A percentile compares a stretch with the other conserved stretches of the same genome.
These are phyloP conservation scores for Chaetomiaceae sp. DNA, from an alignment of 2,329 filamentous ascomycete genomes.

Conservation along the genomic window DNA sequence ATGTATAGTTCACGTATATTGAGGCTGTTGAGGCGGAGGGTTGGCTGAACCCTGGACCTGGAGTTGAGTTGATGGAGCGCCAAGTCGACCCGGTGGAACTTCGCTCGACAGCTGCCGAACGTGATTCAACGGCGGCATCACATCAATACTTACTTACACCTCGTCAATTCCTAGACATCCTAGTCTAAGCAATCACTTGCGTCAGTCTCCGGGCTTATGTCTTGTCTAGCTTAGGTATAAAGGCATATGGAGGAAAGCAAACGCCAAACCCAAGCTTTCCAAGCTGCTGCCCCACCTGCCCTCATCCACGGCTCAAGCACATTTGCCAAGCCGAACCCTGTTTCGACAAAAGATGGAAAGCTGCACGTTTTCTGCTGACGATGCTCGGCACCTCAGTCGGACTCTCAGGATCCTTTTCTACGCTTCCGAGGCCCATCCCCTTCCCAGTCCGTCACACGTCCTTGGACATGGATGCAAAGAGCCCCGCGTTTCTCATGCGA, in stretches of 20 bases:
- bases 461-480: not conserved
- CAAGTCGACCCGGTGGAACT: too few species aligned
- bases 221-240: slow-evolving; percentile 13
- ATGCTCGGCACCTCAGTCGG: not conserved
- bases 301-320: not conserved
- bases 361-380: not conserved
- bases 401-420: not conserved
- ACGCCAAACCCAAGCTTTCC: slow-evolving; percentile 13
- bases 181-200: not conserved
- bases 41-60: too few species aligned
- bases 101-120: too few species aligned
- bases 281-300: slow-evolving; percentile 1
- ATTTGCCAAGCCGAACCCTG: slow-evolving; percentile 10
- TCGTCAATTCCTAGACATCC: too few species aligned
- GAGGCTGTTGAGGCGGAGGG: too few species aligned
- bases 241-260: slow-evolving; percentile 20
- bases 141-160: too few species aligned
- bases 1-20: too few species aligned
- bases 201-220: not conserved
- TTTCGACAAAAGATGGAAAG: not conserved
- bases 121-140: too few species aligned
- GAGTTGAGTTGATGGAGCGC: too few species aligned
- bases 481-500: slow-evolving; percentile 13
- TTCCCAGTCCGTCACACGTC: slow-evolving; percentile 2
- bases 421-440: too few species aligned